Evolutionary conservation across 2,329 filamentous ascomycete genomes (phyloP).

Genomic region (Ophiocordyceps camponoti-leonardi): DNA sequence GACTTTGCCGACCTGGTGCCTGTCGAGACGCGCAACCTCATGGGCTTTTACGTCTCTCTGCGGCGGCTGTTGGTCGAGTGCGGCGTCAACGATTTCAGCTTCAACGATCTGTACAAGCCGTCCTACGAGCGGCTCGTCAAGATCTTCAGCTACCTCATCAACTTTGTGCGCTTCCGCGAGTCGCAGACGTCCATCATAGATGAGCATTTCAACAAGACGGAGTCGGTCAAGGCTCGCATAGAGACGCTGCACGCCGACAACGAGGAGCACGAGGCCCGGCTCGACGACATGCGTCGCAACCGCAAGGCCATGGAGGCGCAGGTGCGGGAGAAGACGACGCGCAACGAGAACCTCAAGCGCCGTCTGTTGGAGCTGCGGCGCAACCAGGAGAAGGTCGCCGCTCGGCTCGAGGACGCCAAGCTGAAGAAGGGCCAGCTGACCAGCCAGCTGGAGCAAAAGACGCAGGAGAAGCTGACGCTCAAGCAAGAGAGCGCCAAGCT

Average conservation of each 20-base stretch:
- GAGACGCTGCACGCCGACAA: constrained; percentile 76
- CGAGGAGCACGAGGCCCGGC: constrained; percentile 63
- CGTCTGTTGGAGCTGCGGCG: constrained; percentile 64
- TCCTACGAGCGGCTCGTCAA: constrained; percentile 81
- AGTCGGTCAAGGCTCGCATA: constrained; percentile 72
- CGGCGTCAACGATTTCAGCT: constrained; percentile 84
- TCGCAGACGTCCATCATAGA: constrained; percentile 81
- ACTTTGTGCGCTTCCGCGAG: constrained; percentile 94
- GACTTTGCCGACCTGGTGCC: constrained; percentile 75
- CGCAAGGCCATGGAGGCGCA: constrained; percentile 65
- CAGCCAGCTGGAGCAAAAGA: constrained; percentile 52
- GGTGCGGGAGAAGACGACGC: constrained; percentile 66
- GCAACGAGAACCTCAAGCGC: constrained; percentile 77
- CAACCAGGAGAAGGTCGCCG: constrained; percentile 67
- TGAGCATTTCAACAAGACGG: constrained; percentile 81
- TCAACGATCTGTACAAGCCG: constrained; percentile 79
- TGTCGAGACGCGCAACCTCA: constrained; percentile 75
- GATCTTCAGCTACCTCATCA: constrained; percentile 96
- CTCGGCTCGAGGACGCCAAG: constrained; percentile 69
- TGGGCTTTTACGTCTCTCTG: constrained; percentile 86
- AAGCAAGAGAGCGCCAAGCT: constrained; percentile 80
- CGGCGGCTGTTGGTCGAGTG: constrained; percentile 70
- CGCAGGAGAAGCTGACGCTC: constrained; percentile 49
- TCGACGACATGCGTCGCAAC: constrained; percentile 68
- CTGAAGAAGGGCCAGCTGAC: constrained; percentile 64